These are phyloP conservation scores for Podospora appendiculata DNA, from an alignment of 495 filamentous ascomycete genomes.

Conservation along the genomic window DNA sequence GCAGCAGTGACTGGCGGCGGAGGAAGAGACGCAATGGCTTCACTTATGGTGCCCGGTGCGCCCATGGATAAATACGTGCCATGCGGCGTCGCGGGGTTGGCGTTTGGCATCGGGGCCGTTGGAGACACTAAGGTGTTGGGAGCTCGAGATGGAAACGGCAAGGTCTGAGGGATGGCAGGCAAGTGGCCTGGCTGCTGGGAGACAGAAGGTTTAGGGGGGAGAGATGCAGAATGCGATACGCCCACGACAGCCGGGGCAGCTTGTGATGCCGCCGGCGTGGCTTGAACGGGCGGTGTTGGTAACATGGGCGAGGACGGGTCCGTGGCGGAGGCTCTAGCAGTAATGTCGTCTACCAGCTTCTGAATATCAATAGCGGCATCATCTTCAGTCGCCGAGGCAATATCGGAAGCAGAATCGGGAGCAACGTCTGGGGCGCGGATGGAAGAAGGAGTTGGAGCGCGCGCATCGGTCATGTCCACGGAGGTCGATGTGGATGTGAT, in stretches of 20 bases:
- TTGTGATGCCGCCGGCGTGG: conserved; percentile 27
- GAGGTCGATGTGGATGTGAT: conserved; percentile 2
- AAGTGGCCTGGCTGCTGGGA: conserved; percentile 28
- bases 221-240: conserved; percentile 37
- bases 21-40: conserved; percentile 45
- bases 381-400: conserved; percentile 20
- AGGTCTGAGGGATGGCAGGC: conserved; percentile 41
- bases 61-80: conserved; percentile 41
- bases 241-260: conserved; percentile 32
- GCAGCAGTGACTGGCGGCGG: conserved; percentile 49
- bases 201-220: conserved; percentile 47
- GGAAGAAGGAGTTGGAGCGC: conserved; percentile 7
- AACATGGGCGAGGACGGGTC: conserved; percentile 18
- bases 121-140: conserved; percentile 39
- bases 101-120: conserved; percentile 28
- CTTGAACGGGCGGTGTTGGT: conserved; percentile 12
- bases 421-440: conserved; percentile 8
- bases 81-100: conserved; percentile 34
- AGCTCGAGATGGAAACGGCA: conserved; percentile 23
- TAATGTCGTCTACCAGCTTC: conserved; percentile 43
- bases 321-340: conserved; percentile 30
- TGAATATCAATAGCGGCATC: conserved; percentile 40
- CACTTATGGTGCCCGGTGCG: conserved; percentile 47
- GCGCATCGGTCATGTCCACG: conserved; percentile 4
- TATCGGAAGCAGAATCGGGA: conserved; percentile 16